Evolutionary conservation across 257 asterid species (phyloP).

Genomic region (Jaltomata sinuosa): DNA sequence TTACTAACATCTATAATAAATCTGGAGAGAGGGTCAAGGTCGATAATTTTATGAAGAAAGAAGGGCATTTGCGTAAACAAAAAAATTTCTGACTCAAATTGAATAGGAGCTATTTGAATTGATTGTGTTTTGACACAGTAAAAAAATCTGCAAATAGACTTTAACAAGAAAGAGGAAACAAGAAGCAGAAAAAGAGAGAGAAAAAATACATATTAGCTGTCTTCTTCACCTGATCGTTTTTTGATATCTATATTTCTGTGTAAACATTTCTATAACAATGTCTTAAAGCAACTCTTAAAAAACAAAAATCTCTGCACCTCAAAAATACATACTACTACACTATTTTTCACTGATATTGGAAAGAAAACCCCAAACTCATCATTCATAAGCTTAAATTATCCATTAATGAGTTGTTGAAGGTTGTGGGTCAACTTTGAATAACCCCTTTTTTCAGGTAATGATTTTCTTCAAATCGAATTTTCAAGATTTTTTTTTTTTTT

Average conservation of each 20-base stretch:
- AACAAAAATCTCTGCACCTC: not conserved
- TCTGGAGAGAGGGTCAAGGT: not conserved
- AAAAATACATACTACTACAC: not conserved
- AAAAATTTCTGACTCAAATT: not conserved
- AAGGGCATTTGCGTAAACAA: not conserved
- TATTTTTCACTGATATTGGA: not conserved
- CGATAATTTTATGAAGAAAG: not conserved
- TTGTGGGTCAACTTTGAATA: not conserved
- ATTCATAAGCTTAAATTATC: not conserved
- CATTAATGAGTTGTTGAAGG: not conserved
- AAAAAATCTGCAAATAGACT: not conserved
- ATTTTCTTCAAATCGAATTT: not conserved
- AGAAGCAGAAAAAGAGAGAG: not conserved
- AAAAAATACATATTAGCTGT: not conserved
- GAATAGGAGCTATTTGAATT: not conserved
- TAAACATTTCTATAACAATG: not conserved
- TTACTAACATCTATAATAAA: too few relatives aligned
- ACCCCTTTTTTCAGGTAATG: not conserved
- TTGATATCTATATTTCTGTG: not conserved
- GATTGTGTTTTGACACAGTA: not conserved
- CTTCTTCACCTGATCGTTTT: not conserved
- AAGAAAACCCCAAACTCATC: not conserved
- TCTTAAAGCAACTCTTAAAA: not conserved
- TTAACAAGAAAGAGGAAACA: not conserved
- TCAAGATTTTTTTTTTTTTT: not conserved